Evolutionary conservation across 2,329 filamentous ascomycete genomes (phyloP), one percentile per base, ranked within the genome.

Genomic region (Lasiodiplodia sp.): DNA sequence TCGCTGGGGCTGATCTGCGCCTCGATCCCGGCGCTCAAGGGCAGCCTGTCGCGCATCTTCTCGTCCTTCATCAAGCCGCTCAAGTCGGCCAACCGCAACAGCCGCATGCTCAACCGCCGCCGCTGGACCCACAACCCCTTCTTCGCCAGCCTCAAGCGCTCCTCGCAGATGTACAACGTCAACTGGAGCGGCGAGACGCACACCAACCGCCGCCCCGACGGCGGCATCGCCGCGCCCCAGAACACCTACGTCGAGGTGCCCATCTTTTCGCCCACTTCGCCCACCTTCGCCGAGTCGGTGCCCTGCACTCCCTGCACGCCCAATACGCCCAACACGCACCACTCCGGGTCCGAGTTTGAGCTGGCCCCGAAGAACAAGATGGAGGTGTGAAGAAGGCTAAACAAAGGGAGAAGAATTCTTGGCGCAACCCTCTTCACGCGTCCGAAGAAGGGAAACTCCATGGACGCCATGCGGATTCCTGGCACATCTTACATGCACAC

Each of bases 1-100:
- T 75, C 80, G 52, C 72, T 84, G 2, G 81, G 75, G 18, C 76
- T 83, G 16, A 78, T 83, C 55, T 83, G 81, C 68, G 80, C 81
- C 6, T 80, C 78, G 2, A 79, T 79, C 0, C 82, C 82, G 0
- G 79, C 82, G 1, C 74, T 84, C 28, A 82, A 83, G 37, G 76
- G 80, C 28, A 79, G 83, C 71, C 81, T 83, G 73, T 73, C 74
- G 16, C 47, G 51, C n/a, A 18, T 55, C 34, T 38, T 66, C 51
- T 28, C 51, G 23, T 25, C 51, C 51, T 53, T 53, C 25, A 28
- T 53, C 25, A 53, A 47, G 14, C 44, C 44, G 6, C 14, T 47
- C 8, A 18, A n/a, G 7, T 47, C 44, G 18, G 44, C 44, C 44
- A 47, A 47, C 44, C 44, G 44, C 44, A 47, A 47, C 44, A 47